These are phyloP conservation scores for Elsinoe fawcettii DNA, from an alignment of 2,329 filamentous ascomycete species.

Conservation along the genomic window DNA sequence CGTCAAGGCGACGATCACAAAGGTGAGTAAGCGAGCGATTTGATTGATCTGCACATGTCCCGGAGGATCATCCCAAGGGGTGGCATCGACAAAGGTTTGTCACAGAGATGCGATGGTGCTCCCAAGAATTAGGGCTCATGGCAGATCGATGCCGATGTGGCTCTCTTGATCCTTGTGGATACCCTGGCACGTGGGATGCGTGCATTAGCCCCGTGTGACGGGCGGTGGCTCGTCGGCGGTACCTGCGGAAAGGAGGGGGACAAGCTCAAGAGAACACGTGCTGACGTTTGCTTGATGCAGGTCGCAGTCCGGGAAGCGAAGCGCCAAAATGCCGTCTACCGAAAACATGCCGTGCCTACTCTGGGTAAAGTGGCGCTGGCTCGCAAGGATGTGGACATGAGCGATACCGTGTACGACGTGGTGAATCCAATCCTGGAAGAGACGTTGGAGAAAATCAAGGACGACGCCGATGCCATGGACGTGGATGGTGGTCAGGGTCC, in stretches of 20 bases:
- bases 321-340: conserved; percentile 79
- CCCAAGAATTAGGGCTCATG: background rate
- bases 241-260: conserved; percentile 2
- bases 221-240: background rate
- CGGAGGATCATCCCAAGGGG: background rate
- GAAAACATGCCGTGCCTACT: conserved; percentile 63
- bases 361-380: conserved; percentile 66
- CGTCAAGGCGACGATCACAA: conserved; percentile 56
- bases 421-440: conserved; percentile 53
- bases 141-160: conserved; percentile 1
- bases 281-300: conserved; percentile 32
- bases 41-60: conserved; percentile 4
- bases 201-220: conserved; percentile 2
- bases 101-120: background rate
- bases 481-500: conserved; percentile 36
- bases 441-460: conserved; percentile 38
- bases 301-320: conserved; percentile 81
- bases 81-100: background rate
- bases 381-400: conserved; percentile 62
- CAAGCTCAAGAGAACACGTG: conserved; percentile 10
- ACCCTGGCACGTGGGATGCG: background rate
- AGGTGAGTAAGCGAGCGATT: conserved; percentile 53
- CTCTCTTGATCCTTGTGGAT: conserved; percentile 10
- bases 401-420: conserved; percentile 57
- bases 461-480: conserved; percentile 59